A percentile compares a stretch with the other conserved stretches of the same genome.
phyloP scores from a whole-genome alignment of 1,139 yeast genomes.

The Pneumocystis canis region DNA sequence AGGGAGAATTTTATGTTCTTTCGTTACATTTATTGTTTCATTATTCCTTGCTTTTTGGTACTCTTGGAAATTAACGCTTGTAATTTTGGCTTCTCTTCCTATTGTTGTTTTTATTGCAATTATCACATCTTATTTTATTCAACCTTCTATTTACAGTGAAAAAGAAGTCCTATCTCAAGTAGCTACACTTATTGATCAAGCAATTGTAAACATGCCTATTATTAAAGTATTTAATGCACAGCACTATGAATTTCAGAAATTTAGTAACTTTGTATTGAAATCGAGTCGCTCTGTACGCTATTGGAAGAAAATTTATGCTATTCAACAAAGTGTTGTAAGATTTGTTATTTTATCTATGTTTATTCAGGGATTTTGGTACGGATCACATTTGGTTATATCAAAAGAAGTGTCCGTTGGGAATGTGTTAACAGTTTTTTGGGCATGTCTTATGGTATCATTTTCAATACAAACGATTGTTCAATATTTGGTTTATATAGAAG shows the following conservation, averaged over 20 bases:
- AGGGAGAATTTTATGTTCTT: slow-evolving; percentile 41
- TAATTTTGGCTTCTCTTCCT: slow-evolving; percentile 61
- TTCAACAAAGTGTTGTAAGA: slow-evolving; percentile 46
- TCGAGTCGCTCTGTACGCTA: slow-evolving; percentile 35
- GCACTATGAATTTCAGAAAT: slow-evolving; percentile 34
- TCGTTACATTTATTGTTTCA: slow-evolving; percentile 40
- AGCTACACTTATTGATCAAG: slow-evolving; percentile 57
- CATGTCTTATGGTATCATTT: slow-evolving; percentile 59
- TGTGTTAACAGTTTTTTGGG: slow-evolving; percentile 68
- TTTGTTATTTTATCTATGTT: slow-evolving; percentile 54
- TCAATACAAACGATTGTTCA: slow-evolving; percentile 39
- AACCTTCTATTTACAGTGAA: slow-evolving; percentile 38
- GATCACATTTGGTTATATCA: slow-evolving; percentile 45
- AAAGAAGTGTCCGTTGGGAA: slow-evolving; percentile 41
- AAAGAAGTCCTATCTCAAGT: slow-evolving; percentile 43
- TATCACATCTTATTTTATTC: slow-evolving; percentile 39
- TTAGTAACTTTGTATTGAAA: slow-evolving; percentile 27
- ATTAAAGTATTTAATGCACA: slow-evolving; percentile 53
- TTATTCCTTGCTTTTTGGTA: slow-evolving; percentile 54
- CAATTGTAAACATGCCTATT: slow-evolving; percentile 42
- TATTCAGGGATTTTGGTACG: slow-evolving; percentile 88
- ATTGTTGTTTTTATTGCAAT: slow-evolving; percentile 39
- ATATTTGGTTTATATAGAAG: slow-evolving; percentile 42
- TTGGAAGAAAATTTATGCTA: slow-evolving; percentile 36
- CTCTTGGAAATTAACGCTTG: slow-evolving; percentile 73